Conservation (phyloP, 2,329 filamentous ascomycete genomes). For the Aspergillus sp. region DNA sequence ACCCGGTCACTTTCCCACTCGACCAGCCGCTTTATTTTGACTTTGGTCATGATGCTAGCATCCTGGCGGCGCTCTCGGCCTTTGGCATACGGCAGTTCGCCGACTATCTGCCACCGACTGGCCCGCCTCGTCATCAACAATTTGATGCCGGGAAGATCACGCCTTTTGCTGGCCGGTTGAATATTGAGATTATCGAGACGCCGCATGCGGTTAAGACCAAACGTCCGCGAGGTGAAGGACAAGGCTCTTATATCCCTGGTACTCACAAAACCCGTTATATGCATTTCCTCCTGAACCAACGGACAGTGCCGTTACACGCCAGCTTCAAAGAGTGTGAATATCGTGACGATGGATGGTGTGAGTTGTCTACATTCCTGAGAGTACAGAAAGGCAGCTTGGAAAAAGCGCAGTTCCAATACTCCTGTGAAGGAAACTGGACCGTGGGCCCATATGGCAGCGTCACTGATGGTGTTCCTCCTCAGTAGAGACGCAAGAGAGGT, state of each 20-base stretch:
- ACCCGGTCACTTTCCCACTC: constrained; percentile 67
- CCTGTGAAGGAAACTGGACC: constrained; percentile 58
- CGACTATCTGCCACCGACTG: constrained; percentile 54
- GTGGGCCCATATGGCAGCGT: constrained; percentile 22
- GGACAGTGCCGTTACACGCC: constrained; percentile 66
- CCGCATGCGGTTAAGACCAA: constrained; percentile 56
- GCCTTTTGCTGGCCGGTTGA: constrained; percentile 70
- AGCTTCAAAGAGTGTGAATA: constrained; percentile 66
- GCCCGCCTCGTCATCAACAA: constrained; percentile 48
- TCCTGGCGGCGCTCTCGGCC: constrained; percentile 67
- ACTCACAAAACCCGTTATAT: constrained; percentile 62
- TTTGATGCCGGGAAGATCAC: constrained; percentile 67
- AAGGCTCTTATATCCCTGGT: constrained; percentile 22
- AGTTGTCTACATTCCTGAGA: constrained; percentile 65
- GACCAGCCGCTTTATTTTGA: constrained; percentile 74
- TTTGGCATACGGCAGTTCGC: constrained; percentile 71
- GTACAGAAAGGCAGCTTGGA: constrained; percentile 60
- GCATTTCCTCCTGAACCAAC: constrained; percentile 72
- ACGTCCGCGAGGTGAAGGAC: constrained; percentile 32
- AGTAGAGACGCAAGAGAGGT: neutral
- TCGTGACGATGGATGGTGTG: constrained; percentile 74
- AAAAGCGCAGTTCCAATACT: constrained; percentile 61
- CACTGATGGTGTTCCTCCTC: constrained; percentile 19
- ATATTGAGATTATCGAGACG: constrained; percentile 71
- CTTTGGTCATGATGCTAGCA: constrained; percentile 76